Evolutionary conservation across 805 yeast species (phyloP).

Genomic region (Isabelozyma pseudorhagii): DNA sequence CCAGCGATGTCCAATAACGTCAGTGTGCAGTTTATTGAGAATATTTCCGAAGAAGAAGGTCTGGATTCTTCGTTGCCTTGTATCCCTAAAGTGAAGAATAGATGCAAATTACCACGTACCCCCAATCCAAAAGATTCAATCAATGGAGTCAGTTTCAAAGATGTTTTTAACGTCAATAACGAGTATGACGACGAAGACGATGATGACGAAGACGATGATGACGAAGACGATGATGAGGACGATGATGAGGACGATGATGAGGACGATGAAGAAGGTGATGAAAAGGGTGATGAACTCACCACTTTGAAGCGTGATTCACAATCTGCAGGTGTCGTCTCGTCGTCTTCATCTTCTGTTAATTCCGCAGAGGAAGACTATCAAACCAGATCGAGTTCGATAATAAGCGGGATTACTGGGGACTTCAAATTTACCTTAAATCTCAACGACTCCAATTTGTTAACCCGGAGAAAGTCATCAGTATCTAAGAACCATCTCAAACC

Average conservation of each 20-base stretch:
- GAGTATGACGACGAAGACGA: constrained; percentile 18
- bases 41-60: constrained; percentile 18
- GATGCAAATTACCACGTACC: constrained; percentile 37
- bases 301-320: constrained; percentile 16
- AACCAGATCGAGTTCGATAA: constrained; percentile 37
- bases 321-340: constrained; percentile 15
- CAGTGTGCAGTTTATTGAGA: constrained; percentile 22
- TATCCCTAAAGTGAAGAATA: constrained; percentile 40
- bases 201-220: constrained; percentile 12
- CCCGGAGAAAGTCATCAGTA: constrained; percentile 46
- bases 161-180: constrained; percentile 27
- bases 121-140: constrained; percentile 30
- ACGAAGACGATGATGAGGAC: constrained; percentile 16
- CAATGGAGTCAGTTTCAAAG: constrained; percentile 26
- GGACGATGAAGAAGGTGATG: constrained; percentile 13
- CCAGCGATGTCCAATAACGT: constrained; percentile 35
- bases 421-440: constrained; percentile 56
- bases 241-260: constrained; percentile 13
- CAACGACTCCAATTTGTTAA: constrained; percentile 61
- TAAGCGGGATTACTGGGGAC: constrained; percentile 38
- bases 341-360: constrained; percentile 14
- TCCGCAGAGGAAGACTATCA: constrained; percentile 24
- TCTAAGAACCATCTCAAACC: not conserved
- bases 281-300: constrained; percentile 14
- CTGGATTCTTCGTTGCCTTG: constrained; percentile 22